Evolutionary conservation across 192 early-diverging fungal genomes (phyloP), one percentile per base, ranked within the genome.

Genomic region (Backusella macrospora): DNA sequence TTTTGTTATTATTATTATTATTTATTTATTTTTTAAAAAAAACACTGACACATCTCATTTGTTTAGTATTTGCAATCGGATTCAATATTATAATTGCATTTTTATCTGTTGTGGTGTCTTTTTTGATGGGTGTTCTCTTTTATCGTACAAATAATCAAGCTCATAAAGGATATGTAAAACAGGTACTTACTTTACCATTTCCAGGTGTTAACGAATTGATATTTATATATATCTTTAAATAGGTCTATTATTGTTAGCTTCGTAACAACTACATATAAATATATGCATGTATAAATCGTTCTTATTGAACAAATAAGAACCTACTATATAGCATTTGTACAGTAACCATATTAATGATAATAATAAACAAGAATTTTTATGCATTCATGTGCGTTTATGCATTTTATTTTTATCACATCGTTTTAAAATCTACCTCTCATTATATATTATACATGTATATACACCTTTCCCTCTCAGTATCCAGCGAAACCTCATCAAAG

Each of bases 401-500:
- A 34, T 34, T 34, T 34, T 34, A 34, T 34, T 34, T 34, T 34
- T 34, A 34, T 34, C 29, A 34, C 2, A 34, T 34, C 29, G 29
- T 34, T 2, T 34, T 34, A 2, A 0, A 34, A 34, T 2, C 29
- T 34, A 2, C 26, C 52, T 59, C 21, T 9, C 5, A 26, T 59
- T 59, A 13, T 7, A 52, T 55, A 21, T 21, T 59, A 18, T 59
- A 59, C 26, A 52, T 52, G 10, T 52, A 52, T 18, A 55, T 59
- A 59, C 18, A 26, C 26, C 26, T 59, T 9, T 59, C 26, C 21
- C 26, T 12, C 13, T 59, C 10, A 70, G 96, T 95, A 75, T 99
- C 97, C 77, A 89, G 90, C 38, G 96, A 95, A 81, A 99, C 97
- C 78, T 98, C 95, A 81, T 96, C 94, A 86, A 99, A 99, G 89